A percentile compares a stretch with the other conserved stretches of the same genome.
These are phyloP conservation scores for Aspergillus hortae DNA, from an alignment of 2,329 filamentous ascomycete species.

Conservation along the genomic window DNA sequence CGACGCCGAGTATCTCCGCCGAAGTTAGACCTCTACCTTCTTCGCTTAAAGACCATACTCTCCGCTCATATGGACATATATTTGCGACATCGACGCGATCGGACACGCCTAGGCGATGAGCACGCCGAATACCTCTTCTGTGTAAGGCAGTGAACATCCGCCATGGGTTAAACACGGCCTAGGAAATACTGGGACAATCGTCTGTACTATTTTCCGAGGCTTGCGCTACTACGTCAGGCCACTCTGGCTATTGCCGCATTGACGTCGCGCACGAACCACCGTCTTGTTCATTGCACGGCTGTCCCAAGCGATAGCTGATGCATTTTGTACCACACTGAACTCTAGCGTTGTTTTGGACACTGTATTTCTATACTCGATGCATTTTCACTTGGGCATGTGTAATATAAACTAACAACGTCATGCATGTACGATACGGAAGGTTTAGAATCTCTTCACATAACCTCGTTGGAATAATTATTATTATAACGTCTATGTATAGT, in stretches of 20 bases:
- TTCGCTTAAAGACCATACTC: background rate
- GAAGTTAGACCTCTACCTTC: constrained; percentile 10
- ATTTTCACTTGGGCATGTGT: background rate
- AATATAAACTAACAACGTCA: background rate
- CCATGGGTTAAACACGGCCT: too few relatives aligned
- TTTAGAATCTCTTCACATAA: background rate
- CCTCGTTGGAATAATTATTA: background rate
- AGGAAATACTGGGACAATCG: too few relatives aligned
- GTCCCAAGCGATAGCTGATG: too few relatives aligned
- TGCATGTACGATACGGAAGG: background rate
- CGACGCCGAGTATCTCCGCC: constrained; percentile 64
- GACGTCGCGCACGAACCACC: too few relatives aligned
- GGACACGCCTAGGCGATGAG: background rate
- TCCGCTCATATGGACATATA: background rate
- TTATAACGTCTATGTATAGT: background rate
- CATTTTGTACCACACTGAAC: background rate
- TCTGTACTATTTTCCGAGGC: too few relatives aligned
- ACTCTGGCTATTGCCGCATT: too few relatives aligned
- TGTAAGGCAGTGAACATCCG: background rate
- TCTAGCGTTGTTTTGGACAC: background rate
- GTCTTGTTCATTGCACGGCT: too few relatives aligned
- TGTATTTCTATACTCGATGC: background rate
- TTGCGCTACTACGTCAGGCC: background rate
- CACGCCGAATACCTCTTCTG: background rate
- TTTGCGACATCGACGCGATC: background rate